phyloP scores from a whole-genome alignment of 202 grass and related monocot genomes.

The Panicum hallii region DNA sequence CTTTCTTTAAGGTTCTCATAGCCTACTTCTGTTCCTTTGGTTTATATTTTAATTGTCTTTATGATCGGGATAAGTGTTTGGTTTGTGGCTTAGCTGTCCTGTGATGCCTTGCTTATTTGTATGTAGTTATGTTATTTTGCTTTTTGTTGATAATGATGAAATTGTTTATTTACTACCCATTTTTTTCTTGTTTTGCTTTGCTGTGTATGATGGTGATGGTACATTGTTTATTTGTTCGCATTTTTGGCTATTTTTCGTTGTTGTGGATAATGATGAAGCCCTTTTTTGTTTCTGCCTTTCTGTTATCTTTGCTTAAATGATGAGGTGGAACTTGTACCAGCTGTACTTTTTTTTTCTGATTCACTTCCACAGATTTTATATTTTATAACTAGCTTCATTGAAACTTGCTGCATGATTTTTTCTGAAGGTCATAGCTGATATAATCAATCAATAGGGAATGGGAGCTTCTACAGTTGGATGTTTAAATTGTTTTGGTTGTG shows the following conservation, averaged over 20 bases:
- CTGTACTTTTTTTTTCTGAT: slow-evolving; percentile 25
- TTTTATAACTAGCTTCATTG: slow-evolving; percentile 10
- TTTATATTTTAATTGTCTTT: slow-evolving; percentile 10
- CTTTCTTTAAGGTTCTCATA: slow-evolving; percentile 22
- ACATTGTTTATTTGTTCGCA: slow-evolving; percentile 25
- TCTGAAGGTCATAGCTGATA: slow-evolving; percentile 11
- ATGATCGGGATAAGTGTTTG: slow-evolving; percentile 6
- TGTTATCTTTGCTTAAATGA: slow-evolving; percentile 24
- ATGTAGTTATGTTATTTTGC: neutral
- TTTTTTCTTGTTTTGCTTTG: neutral
- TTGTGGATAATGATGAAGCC: slow-evolving; percentile 3
- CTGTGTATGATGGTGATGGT: neutral
- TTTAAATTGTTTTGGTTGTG: slow-evolving; percentile 46
- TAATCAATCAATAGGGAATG: neutral
- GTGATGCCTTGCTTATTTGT: neutral
- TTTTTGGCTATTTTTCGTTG: neutral
- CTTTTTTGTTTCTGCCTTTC: slow-evolving; percentile 31
- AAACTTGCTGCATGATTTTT: slow-evolving; percentile 12
- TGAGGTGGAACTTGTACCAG: slow-evolving; percentile 11
- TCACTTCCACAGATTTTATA: slow-evolving; percentile 12
- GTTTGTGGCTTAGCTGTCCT: slow-evolving; percentile 28
- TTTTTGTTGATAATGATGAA: neutral
- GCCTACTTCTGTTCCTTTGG: neutral
- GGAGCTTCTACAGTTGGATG: neutral
- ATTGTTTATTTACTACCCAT: neutral